These are phyloP conservation scores for Forsythia suspensa DNA, from an alignment of 257 asterid genomes.

Conservation along the genomic window DNA sequence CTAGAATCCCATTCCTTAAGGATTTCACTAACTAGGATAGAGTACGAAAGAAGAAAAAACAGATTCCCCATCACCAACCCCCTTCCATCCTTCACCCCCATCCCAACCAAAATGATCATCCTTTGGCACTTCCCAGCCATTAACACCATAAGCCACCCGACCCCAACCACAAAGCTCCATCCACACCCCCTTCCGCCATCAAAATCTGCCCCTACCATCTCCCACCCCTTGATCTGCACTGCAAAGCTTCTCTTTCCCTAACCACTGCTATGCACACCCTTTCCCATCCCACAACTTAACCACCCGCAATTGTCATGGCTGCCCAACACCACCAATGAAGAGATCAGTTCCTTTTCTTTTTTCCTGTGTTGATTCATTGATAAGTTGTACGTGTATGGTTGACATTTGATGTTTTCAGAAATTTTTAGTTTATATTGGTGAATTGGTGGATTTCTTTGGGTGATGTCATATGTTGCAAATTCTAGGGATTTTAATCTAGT, in stretches of 20 bases:
- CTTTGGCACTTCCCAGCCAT: neutral
- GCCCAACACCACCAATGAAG: neutral
- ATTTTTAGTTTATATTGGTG: neutral
- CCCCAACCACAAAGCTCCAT: neutral
- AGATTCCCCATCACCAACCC: neutral
- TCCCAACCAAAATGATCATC: neutral
- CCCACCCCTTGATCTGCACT: neutral
- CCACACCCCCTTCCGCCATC: neutral
- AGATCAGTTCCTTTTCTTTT: neutral
- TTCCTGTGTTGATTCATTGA: neutral
- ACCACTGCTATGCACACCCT: neutral
- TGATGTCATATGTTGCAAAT: neutral
- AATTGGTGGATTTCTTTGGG: neutral
- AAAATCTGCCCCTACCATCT: neutral
- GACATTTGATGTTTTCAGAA: neutral
- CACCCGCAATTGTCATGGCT: neutral
- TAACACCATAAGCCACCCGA: neutral
- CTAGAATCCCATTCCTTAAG: neutral
- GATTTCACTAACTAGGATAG: neutral
- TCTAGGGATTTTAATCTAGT: neutral
- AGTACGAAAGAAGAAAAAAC: neutral
- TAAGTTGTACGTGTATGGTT: neutral
- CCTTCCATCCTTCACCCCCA: neutral
- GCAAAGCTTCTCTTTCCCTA: neutral
- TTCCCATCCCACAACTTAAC: neutral